Conservation (phyloP, 2,329 filamentous ascomycete species). For the Fusarium hostae region DNA sequence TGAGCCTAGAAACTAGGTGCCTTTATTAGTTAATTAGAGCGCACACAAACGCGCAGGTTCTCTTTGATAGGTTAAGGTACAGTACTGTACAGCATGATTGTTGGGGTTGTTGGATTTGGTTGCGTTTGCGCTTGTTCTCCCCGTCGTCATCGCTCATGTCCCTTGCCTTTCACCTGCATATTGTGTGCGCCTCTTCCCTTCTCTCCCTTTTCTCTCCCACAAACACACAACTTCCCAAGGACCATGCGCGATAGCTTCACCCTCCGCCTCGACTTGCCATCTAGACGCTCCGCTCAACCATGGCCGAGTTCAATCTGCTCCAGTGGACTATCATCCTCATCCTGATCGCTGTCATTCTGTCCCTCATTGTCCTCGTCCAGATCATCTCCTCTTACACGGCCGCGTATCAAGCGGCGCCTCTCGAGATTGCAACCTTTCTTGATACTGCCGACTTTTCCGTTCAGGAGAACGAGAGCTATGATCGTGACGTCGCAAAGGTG, state of each 20-base stretch:
- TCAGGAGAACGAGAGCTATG: constrained; percentile 72
- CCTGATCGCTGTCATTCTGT: constrained; percentile 67
- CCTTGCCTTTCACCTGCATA: constrained; percentile 22
- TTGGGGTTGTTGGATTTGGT: constrained; percentile 29
- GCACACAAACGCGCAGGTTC: constrained; percentile 35
- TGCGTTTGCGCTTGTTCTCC: constrained; percentile 36
- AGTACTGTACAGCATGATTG: background rate
- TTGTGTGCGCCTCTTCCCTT: constrained; percentile 38
- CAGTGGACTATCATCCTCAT: constrained; percentile 69
- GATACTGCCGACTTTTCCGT: constrained; percentile 71
- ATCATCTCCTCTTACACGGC: constrained; percentile 62
- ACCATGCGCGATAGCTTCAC: constrained; percentile 46
- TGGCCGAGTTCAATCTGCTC: constrained; percentile 62
- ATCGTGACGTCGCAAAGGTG: constrained; percentile 67
- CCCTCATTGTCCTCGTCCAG: constrained; percentile 65
- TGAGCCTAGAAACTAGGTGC: constrained; percentile 22
- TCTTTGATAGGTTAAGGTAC: background rate
- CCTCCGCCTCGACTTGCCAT: constrained; percentile 42
- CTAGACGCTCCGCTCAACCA: constrained; percentile 51
- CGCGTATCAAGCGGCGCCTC: constrained; percentile 68
- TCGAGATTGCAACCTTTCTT: constrained; percentile 67
- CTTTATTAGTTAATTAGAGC: constrained; percentile 10
- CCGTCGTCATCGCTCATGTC: constrained; percentile 37
- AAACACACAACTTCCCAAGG: constrained; percentile 26
- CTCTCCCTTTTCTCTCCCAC: constrained; percentile 29